Conservation (phyloP, 257 asterid species). For the Solanum medicagineum region DNA sequence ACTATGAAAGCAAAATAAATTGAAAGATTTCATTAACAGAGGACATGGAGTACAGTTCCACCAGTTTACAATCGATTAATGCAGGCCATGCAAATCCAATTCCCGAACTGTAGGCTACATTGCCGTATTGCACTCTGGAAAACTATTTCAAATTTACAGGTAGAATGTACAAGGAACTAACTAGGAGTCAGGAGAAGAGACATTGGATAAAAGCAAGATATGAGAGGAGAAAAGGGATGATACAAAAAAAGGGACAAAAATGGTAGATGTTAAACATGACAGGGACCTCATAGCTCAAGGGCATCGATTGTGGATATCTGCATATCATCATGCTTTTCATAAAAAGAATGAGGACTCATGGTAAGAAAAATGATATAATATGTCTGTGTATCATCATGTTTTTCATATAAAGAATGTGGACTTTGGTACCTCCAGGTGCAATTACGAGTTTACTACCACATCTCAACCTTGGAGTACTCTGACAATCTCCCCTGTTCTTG, state of each 20-base stretch:
- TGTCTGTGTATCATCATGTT: neutral
- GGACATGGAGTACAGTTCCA: neutral
- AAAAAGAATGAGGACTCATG: neutral
- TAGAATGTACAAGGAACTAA: neutral
- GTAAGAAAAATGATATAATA: neutral
- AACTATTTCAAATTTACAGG: neutral
- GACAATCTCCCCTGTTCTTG: conserved; percentile 58
- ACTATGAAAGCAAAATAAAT: neutral
- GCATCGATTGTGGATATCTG: neutral
- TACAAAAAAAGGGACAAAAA: neutral
- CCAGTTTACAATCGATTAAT: neutral
- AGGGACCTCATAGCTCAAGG: neutral
- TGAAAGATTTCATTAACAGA: neutral
- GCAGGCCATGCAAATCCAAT: neutral
- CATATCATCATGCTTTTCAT: neutral
- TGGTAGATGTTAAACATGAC: neutral
- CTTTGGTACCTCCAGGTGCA: neutral
- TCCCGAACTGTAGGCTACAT: neutral
- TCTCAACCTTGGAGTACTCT: conserved; percentile 43
- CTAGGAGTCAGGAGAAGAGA: neutral
- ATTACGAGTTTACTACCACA: neutral
- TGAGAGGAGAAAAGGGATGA: neutral
- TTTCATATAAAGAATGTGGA: neutral
- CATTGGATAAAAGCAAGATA: neutral
- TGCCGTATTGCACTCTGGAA: neutral